These are phyloP conservation scores for Aspergillus sp. DNA, from an alignment of 2,329 filamentous ascomycete genomes.

Conservation along the genomic window DNA sequence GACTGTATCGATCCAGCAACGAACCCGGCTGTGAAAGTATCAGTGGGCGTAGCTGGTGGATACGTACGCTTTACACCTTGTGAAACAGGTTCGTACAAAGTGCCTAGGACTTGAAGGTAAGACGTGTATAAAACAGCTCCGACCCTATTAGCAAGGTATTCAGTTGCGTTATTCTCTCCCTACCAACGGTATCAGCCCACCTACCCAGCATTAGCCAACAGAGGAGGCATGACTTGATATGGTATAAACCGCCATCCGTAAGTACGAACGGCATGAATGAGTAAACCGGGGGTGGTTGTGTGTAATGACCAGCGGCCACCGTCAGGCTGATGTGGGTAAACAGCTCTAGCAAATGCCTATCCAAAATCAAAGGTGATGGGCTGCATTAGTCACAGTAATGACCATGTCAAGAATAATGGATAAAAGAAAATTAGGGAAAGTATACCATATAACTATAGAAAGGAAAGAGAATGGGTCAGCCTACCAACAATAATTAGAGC, in stretches of 20 bases:
- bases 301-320: conserved; percentile 57
- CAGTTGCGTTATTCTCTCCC: neutral
- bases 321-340: conserved; percentile 54
- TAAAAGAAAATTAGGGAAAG: conserved; percentile 4
- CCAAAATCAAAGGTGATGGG: neutral
- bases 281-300: conserved; percentile 60
- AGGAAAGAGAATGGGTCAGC: neutral
- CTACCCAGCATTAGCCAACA: conserved; percentile 62
- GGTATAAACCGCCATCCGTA: conserved; percentile 66
- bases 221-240: conserved; percentile 62
- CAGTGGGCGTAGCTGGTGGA: conserved; percentile 54
- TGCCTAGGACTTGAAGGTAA: conserved; percentile 61
- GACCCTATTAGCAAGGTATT: conserved; percentile 41
- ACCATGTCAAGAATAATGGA: neutral
- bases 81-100: conserved; percentile 58
- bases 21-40: conserved; percentile 61
- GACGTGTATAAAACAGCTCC: conserved; percentile 64
- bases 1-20: conserved; percentile 61
- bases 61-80: conserved; percentile 59
- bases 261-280: conserved; percentile 60
- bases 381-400: conserved; percentile 6
- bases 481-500: neutral
- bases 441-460: conserved; percentile 52
- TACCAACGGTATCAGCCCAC: conserved; percentile 12
- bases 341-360: conserved; percentile 62